Percentiles rank a stretch among this genome's conserved stretches.
Evolutionary conservation across 2,329 filamentous ascomycete species (phyloP).

Genomic region (Pseudovirgaria hyperparasitica): DNA sequence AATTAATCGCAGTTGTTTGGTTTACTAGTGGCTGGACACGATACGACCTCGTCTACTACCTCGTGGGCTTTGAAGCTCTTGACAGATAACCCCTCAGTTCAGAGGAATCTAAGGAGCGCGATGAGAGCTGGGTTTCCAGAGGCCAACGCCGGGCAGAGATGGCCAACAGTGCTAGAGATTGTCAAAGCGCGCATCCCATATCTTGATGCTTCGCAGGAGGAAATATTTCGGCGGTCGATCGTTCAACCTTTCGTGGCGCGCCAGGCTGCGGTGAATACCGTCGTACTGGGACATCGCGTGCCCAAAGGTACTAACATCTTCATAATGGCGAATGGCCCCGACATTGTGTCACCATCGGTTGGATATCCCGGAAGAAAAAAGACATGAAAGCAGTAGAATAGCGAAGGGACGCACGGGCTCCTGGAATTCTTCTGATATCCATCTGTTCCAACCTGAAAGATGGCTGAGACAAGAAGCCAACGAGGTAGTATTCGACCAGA

Average conservation of each 20-base stretch:
- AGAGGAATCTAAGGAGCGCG: conserved; percentile 20
- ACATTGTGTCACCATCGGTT: conserved; percentile 4
- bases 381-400: no score
- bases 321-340: conserved; percentile 11
- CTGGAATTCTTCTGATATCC: no score
- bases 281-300: conserved; percentile 27
- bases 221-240: conserved; percentile 25
- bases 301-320: conserved; percentile 26
- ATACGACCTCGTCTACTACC: conserved; percentile 31
- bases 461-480: no score
- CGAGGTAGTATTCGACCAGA: conserved; percentile 8
- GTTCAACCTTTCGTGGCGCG: no score
- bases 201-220: conserved; percentile 31
- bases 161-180: conserved; percentile 21
- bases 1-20: conserved; percentile 23
- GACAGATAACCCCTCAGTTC: conserved; percentile 18
- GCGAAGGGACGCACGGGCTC: no score
- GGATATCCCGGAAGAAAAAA: no score
- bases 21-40: conserved; percentile 31
- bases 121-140: conserved; percentile 15
- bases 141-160: conserved; percentile 7
- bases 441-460: no score
- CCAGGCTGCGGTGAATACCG: conserved; percentile 22
- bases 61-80: conserved; percentile 30
- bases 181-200: conserved; percentile 21